A percentile compares a stretch with the other conserved stretches of the same genome.
Evolutionary conservation across 2,329 filamentous ascomycete species (phyloP).

Genomic region (Calonectria hongkongensis): DNA sequence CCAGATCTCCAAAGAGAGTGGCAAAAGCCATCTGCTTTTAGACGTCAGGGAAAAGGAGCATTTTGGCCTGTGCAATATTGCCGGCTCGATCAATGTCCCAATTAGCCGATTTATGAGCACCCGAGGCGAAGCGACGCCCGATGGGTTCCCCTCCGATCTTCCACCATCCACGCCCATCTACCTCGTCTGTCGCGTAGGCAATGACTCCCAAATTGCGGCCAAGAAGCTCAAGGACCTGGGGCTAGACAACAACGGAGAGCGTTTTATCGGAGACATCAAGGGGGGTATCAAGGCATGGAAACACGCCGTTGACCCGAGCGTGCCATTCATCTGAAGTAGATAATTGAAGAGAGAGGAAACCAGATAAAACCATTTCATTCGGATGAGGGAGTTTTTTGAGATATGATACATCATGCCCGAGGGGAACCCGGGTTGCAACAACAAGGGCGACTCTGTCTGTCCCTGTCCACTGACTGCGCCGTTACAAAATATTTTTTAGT

Average conservation of each 20-base stretch:
- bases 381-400: slow-evolving; percentile 54
- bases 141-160: slow-evolving; percentile 64
- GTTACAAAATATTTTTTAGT: slow-evolving; percentile 45
- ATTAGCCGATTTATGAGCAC: slow-evolving; percentile 74
- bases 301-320: slow-evolving; percentile 75
- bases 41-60: slow-evolving; percentile 92
- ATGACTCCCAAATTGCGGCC: slow-evolving; percentile 84
- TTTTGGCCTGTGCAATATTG: slow-evolving; percentile 85
- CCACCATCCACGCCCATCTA: slow-evolving; percentile 75
- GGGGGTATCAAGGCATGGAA: slow-evolving; percentile 86
- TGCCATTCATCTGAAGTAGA: slow-evolving; percentile 71
- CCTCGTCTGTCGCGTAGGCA: slow-evolving; percentile 83
- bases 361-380: slow-evolving; percentile 40
- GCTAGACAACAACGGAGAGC: slow-evolving; percentile 68
- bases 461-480: slow-evolving; percentile 48
- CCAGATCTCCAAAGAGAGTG: slow-evolving; percentile 42
- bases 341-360: slow-evolving; percentile 34
- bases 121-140: slow-evolving; percentile 55
- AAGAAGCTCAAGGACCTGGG: slow-evolving; percentile 79
- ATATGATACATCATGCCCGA: slow-evolving; percentile 55
- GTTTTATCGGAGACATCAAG: slow-evolving; percentile 81
- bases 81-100: slow-evolving; percentile 84
- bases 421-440: slow-evolving; percentile 44
- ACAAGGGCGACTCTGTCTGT: slow-evolving; percentile 41
- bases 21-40: slow-evolving; percentile 75